Base-by-base conservation (phyloP, 202 grass and related monocot genomes). In the Panicum virgatum region DNA sequence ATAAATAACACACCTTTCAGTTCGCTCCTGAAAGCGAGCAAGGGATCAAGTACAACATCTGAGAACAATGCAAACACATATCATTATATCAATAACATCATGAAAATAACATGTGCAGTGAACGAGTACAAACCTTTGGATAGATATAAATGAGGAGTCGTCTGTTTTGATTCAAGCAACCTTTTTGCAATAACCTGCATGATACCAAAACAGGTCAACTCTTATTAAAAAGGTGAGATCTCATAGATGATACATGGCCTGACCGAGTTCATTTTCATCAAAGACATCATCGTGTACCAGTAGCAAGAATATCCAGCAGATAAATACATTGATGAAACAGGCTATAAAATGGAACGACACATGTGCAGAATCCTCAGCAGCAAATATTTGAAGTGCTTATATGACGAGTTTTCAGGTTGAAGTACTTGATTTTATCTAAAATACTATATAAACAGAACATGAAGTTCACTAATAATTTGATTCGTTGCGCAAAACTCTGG, bases 81-180 rank as follows among this genome's bases (percentile, higher is more conserved):
- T 32, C 39, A 85, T 74, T 56, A 76, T 73, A 65, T 77, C 51
- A 88, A 79, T 30, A 84, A 79, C 12, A 70, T 63, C 37, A 75
- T 45, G 30, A 26, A 66, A 29, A 87, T 62, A 72, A 19, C 74
- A 84, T 73, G 46, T 56, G 65, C 26, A 79, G 56, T 45, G 12
- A 77, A 74, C 57, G 50, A 66, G 73, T 71, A 83, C 67, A 75
- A 69, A 99, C 96, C 96, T 90, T 93, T 85, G 13, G 92, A 93
- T 63, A 99, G 82, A 83, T 98, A 98, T 51, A 95, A 84, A 90
- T 98, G 96, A 76, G 96, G 96, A 84, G 85, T 98, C 22, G 75
- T 90, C 83, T 93, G 96, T 84, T 98, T 98, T 72, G 96, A 98
- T 85, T 96, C 92, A 13, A 98, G 77, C 85, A 98, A 82, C 59